Evolutionary conservation across 2,329 filamentous ascomycete genomes (phyloP).

Genomic region (Cytospora chrysosperma): DNA sequence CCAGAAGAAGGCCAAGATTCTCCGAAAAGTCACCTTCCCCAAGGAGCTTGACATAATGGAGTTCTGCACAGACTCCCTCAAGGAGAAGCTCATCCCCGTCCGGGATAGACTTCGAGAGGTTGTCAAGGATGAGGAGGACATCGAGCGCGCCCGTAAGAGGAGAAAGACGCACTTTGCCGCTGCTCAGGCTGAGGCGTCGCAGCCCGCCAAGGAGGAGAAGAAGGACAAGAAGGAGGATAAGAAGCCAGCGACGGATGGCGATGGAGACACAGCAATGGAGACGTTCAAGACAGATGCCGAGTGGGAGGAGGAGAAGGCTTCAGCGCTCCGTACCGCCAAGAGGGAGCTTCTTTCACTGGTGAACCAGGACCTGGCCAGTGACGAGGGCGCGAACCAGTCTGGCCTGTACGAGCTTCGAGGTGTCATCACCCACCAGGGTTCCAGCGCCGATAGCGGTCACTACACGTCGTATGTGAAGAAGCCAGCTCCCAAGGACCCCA

Average conservation of each 20-base stretch:
- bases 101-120: conserved; percentile 95
- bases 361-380: conserved; percentile 68
- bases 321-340: conserved; percentile 74
- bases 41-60: conserved; percentile 90
- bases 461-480: conserved; percentile 99
- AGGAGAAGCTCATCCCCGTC: conserved; percentile 81
- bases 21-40: conserved; percentile 97
- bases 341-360: conserved; percentile 82
- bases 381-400: conserved; percentile 86
- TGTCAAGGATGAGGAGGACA: conserved; percentile 90
- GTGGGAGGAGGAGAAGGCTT: conserved; percentile 80
- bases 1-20: conserved; percentile 98
- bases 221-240: conserved; percentile 43
- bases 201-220: conserved; percentile 43
- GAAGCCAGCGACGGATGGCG: conserved; percentile 43
- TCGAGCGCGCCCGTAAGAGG: conserved; percentile 87
- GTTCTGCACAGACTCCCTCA: conserved; percentile 90
- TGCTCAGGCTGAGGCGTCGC: conserved; percentile 13
- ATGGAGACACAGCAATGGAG: conserved; percentile 73
- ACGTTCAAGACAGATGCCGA: conserved; percentile 92
- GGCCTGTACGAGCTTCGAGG: conserved; percentile 93
- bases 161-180: conserved; percentile 64
- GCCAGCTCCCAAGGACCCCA: conserved; percentile 67
- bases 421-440: conserved; percentile 94
- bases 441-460: conserved; percentile 94